Percentiles rank a stretch among this genome's conserved stretches.
phyloP scores from a whole-genome alignment of 192 early-diverging fungal genomes.

The Chytriomyces sp. region DNA sequence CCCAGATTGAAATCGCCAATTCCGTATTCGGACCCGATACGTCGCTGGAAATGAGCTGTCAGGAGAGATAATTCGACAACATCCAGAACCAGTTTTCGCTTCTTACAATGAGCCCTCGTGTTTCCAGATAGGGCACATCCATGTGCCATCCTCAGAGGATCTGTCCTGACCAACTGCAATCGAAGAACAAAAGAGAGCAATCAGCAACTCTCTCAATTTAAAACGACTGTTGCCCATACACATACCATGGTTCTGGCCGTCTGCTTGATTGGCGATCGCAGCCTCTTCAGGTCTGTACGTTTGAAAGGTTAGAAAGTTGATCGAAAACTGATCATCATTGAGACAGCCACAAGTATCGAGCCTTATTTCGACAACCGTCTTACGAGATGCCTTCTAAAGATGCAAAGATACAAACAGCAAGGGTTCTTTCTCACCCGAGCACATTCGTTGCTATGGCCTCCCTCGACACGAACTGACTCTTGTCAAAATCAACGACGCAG shows the following conservation, averaged over 20 bases:
- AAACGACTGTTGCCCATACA: background rate
- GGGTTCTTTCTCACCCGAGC: background rate
- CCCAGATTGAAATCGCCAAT: conserved; percentile 37
- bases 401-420: too few species aligned
- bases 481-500: conserved; percentile 87
- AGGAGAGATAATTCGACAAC: background rate
- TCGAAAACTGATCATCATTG: background rate
- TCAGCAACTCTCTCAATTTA: background rate
- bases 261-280: conserved; percentile 18
- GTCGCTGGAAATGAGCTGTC: conserved; percentile 30
- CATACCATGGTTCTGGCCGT: conserved; percentile 16
- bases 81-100: too few species aligned
- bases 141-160: background rate
- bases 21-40: conserved; percentile 27
- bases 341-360: background rate
- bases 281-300: conserved; percentile 26
- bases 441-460: conserved; percentile 18
- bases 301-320: background rate
- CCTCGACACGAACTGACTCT: conserved; percentile 75
- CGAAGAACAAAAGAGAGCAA: background rate
- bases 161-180: background rate
- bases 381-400: too few species aligned
- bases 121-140: conserved; percentile 36
- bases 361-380: background rate
- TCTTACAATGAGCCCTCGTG: conserved; percentile 43